Evolutionary conservation across 768 basidiomycete genomes (phyloP), one percentile per base, ranked within the genome.

Genomic region (Crucibulum laeve): DNA sequence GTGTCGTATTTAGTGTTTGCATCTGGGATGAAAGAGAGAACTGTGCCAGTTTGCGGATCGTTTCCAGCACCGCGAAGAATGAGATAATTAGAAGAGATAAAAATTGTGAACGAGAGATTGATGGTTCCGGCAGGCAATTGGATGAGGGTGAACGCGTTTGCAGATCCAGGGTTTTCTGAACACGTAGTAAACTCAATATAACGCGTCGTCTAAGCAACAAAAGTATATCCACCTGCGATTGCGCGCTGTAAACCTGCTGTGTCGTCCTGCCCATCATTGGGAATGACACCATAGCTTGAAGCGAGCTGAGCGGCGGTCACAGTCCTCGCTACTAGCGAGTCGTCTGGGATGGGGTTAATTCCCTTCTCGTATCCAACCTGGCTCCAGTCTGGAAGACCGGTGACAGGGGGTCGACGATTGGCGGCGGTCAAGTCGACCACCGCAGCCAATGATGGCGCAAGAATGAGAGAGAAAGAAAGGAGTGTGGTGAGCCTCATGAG

Each of bases 261-360:
- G 35, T 47, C 46, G 35, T 47, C 46, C 13, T 36, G 14, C 3
- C 45, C 49, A 21, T 50, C 49, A 22, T 47, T 43, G 5, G 49
- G 23, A 14, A 39, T 37, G 14, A 50, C 41, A 5, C 42, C 45
- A 19, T 46, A 46, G 7, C 5, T 24, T 39, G n/a, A 30, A n/a
- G 11, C 10, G 10, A 19, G 14, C 11, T 10, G 10, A 13, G 14
- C 35, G 10, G 11, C 18, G 35, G 18, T 19, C 10, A 37, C 19
- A 19, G 11, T 3, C 8, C 28, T 8, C 14, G 35, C 10, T 13
- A 37, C 35, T 6, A 15, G 22, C 7, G 37, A n/a, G 24, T 45
- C 38, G 37, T 26, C 30, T 15, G 44, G 36, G 7, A 38, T 15
- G 23, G 25, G 30, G 4, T 26, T 32, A 18, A 23, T 19, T n/a